phyloP scores from a whole-genome alignment of 176 grass and related monocot genomes.

The Saccharum officinarum region DNA sequence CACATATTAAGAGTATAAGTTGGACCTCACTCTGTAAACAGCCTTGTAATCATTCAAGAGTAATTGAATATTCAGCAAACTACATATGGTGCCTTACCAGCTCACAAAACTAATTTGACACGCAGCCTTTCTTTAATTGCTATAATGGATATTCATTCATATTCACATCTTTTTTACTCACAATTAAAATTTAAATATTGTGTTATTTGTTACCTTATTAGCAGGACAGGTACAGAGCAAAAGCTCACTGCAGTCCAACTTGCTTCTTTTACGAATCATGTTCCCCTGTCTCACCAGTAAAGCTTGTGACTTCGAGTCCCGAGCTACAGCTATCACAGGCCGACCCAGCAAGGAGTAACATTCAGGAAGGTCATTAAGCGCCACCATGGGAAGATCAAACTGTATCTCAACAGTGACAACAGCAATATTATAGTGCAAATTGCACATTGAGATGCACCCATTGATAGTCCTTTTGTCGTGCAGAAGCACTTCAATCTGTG shows the following conservation, averaged over 20 bases:
- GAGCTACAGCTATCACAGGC: neutral
- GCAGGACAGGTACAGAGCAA: neutral
- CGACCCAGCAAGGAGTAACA: neutral
- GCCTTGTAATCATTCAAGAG: neutral
- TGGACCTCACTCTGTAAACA: neutral
- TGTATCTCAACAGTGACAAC: neutral
- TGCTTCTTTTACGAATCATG: neutral
- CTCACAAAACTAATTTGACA: neutral
- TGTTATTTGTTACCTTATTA: neutral
- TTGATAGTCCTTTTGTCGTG: neutral
- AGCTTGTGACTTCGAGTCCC: neutral
- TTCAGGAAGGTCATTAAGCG: constrained; percentile 11
- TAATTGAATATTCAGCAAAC: neutral
- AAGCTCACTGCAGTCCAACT: constrained; percentile 15
- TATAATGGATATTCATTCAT: neutral
- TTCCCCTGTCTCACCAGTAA: neutral
- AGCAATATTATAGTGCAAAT: constrained; percentile 15
- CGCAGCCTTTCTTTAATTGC: neutral
- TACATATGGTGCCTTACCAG: neutral
- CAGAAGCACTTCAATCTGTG: constrained; percentile 18
- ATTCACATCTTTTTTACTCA: neutral
- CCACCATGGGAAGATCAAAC: constrained; percentile 3
- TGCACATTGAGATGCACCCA: neutral
- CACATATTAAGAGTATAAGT: neutral
- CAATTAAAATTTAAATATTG: neutral